Base-by-base conservation (phyloP, 371 early-diverging fungal genomes). In the Choanephora cucurbitarum region DNA sequence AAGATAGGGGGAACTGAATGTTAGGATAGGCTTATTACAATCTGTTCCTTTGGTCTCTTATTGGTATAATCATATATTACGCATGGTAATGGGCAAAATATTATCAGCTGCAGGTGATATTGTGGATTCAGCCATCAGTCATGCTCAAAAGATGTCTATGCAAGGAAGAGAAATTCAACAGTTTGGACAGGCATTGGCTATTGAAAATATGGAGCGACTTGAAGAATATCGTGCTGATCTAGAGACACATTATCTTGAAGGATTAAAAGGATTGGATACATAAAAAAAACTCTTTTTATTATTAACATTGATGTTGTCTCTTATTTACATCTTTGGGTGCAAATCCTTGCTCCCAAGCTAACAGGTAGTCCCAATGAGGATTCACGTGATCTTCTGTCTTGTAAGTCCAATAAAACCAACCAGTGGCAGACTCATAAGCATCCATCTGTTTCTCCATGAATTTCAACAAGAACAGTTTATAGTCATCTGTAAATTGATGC, bases 321-420 rank as follows among this genome's bases (percentile, higher is more conserved):
- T 51, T 39, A 53, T 72, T 72, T 9, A 69, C 73, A 54, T 77
- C 68, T n/a, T 59, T 55, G 14, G 78, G 78, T 17, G 72, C 61
- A 72, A 67, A 77, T 13, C 75, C 75, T 57, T 77, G 75, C 40
- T 77, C 73, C 69, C 69, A 70, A 49, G 72, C 75, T 47, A 83
- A 69, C 8, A 86, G 72, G 55, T 85, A 91, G 50, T 88, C 82
- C 91, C 90, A 91, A 23, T 87, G 79, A 9, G 86, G 85, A 42
- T 87, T 82, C 28, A 67, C 44, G 39, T 77, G 78, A 15, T 77
- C 59, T 58, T 91, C 88, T 0, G 91, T 83, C 66, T 90, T 91
- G 49, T 88, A 90, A 58, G 88, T 89, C 91, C 91, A 91, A 51
- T 86, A 89, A 59, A 89, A 85, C 90, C 90, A 91, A 0, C 91